A percentile compares a stretch with the other conserved stretches of the same genome.
Conservation (phyloP, 768 basidiomycete genomes). For the Coprinellus aureogranulatus region DNA sequence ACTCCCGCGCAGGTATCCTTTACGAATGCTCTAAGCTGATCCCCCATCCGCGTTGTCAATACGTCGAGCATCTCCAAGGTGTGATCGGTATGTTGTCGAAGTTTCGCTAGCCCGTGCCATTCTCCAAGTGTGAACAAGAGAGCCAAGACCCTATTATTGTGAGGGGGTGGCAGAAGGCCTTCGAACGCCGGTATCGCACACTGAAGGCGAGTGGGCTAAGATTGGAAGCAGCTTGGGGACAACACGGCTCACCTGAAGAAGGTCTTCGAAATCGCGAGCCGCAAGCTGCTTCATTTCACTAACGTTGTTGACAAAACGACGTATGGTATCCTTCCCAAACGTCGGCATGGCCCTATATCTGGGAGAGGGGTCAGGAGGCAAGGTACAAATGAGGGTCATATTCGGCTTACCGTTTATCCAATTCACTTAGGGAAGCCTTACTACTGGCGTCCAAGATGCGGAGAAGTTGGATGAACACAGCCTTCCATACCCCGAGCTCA, state of each 20-base stretch:
- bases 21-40: constrained; percentile 29
- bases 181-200: constrained; percentile 37
- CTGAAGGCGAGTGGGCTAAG: constrained; percentile 14
- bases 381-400: constrained; percentile 27
- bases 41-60: constrained; percentile 26
- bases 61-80: constrained; percentile 23
- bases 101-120: constrained; percentile 36
- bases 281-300: constrained; percentile 32
- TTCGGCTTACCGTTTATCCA: constrained; percentile 27
- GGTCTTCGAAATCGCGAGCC: constrained; percentile 36
- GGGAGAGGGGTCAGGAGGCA: constrained; percentile 18
- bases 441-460: constrained; percentile 25
- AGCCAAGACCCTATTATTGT: constrained; percentile 18
- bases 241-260: constrained; percentile 30
- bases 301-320: constrained; percentile 24
- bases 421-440: constrained; percentile 13
- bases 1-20: constrained; percentile 22
- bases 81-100: constrained; percentile 27
- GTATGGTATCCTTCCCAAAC: constrained; percentile 27
- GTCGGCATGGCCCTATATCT: constrained; percentile 23
- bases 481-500: constrained; percentile 39
- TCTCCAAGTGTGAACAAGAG: constrained; percentile 25
- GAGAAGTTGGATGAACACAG: constrained; percentile 33
- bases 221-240: not conserved
- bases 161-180: constrained; percentile 26